Percentiles rank a stretch among this genome's conserved stretches.
Conservation (phyloP, 2,329 filamentous ascomycete species). For the Talaromyces verruculosus region DNA sequence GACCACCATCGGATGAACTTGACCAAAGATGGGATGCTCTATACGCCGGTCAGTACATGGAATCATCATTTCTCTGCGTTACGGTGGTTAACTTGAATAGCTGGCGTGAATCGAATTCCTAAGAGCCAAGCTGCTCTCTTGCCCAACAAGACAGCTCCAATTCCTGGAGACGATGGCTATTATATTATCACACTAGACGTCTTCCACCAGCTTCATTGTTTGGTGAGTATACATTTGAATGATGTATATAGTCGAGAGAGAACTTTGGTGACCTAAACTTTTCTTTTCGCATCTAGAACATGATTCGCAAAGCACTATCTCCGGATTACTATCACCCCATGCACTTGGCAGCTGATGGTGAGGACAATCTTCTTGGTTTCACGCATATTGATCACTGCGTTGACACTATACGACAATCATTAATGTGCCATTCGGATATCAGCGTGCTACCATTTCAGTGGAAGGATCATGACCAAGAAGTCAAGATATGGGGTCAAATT, state of each 20-base stretch:
- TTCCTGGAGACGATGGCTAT: constrained; percentile 1
- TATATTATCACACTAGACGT: constrained; percentile 16
- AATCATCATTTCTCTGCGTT: background rate
- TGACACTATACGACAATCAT: constrained; percentile 8
- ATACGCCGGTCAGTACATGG: background rate
- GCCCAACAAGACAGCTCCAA: constrained; percentile 1
- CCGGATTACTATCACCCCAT: background rate
- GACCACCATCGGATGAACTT: background rate
- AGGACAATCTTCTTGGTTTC: background rate
- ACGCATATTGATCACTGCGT: background rate
- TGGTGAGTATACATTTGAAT: constrained; percentile 13
- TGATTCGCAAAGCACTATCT: constrained; percentile 6
- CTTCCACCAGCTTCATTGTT: constrained; percentile 21
- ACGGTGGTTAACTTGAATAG: background rate
- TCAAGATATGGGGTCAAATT: background rate
- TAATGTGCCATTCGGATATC: constrained; percentile 12
- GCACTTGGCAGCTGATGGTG: background rate
- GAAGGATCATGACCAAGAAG: background rate
- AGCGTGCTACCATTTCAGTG: background rate
- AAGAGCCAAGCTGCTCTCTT: constrained; percentile 3
- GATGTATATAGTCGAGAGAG: background rate
- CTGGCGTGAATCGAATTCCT: constrained; percentile 1
- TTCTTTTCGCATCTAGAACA: constrained; percentile 9
- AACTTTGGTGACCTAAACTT: background rate
- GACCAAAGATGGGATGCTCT: constrained; percentile 1